A percentile compares a stretch with the other conserved stretches of the same genome.
phyloP scores from a whole-genome alignment of 1,284 basidiomycete genomes.

The Chondrostereum purpureum region DNA sequence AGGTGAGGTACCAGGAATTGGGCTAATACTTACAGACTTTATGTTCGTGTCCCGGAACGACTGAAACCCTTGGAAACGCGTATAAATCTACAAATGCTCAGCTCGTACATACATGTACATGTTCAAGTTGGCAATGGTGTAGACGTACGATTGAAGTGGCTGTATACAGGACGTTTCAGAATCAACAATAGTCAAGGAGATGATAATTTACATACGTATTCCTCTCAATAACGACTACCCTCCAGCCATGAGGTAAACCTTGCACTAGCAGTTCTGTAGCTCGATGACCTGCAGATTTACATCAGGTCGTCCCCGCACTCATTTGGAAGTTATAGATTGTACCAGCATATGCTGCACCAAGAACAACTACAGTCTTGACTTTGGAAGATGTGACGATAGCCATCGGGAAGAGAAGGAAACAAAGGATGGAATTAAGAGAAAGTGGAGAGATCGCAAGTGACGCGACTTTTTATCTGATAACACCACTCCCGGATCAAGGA shows the following conservation, averaged over 20 bases:
- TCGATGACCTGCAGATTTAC: conserved; percentile 34
- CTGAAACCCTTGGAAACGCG: conserved; percentile 56
- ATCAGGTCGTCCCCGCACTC: too few species aligned
- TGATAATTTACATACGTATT: conserved; percentile 42
- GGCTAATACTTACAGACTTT: conserved; percentile 50
- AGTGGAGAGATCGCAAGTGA: neutral
- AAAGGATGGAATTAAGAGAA: neutral
- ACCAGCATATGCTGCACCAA: conserved; percentile 61
- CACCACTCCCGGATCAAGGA: neutral
- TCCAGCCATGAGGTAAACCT: conserved; percentile 52
- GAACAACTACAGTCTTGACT: conserved; percentile 47
- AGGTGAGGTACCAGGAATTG: neutral
- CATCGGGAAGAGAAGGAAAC: neutral
- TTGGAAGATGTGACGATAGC: neutral
- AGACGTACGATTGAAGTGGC: conserved; percentile 42
- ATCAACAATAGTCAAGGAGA: neutral
- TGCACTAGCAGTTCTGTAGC: conserved; percentile 54
- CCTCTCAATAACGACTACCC: conserved; percentile 65
- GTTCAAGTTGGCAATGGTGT: too few species aligned
- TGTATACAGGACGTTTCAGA: conserved; percentile 14
- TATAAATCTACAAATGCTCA: conserved; percentile 41
- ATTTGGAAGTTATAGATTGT: too few species aligned
- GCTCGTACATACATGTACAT: conserved; percentile 5
- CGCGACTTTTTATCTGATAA: neutral
- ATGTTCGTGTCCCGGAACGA: conserved; percentile 64